phyloP scores from a whole-genome alignment of 1,284 basidiomycete genomes.

The Hemileia vastatrix region DNA sequence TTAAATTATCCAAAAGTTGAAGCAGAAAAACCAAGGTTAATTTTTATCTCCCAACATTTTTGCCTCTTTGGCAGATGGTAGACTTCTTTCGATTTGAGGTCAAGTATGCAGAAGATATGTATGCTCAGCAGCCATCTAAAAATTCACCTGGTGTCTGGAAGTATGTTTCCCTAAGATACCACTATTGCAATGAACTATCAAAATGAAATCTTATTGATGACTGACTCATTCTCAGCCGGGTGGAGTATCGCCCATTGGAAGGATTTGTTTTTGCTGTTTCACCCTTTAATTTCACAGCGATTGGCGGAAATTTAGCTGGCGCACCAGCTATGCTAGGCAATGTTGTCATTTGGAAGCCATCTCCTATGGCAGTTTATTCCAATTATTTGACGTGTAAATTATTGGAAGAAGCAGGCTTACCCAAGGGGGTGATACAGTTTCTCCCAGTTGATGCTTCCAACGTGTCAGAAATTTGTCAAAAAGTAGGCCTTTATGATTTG shows the following conservation, averaged over 20 bases:
- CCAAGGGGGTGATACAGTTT: conserved; percentile 92
- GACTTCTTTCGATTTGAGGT: conserved; percentile 97
- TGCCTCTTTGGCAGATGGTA: conserved; percentile 53
- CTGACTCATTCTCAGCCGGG: conserved; percentile 54
- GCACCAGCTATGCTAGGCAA: conserved; percentile 91
- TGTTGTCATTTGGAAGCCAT: conserved; percentile 94
- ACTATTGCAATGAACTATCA: not conserved
- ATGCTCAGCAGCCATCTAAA: conserved; percentile 75
- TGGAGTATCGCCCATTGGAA: conserved; percentile 90
- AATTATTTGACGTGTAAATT: conserved; percentile 90
- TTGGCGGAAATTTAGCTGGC: conserved; percentile 75
- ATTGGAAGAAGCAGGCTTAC: conserved; percentile 84
- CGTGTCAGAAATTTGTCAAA: conserved; percentile 26
- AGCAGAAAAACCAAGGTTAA: no score
- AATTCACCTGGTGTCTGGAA: conserved; percentile 89
- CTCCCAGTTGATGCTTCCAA: conserved; percentile 52
- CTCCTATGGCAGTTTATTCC: conserved; percentile 85
- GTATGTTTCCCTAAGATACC: conserved; percentile 50
- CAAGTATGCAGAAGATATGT: conserved; percentile 92
- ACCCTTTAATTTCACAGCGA: conserved; percentile 94
- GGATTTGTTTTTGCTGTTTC: conserved; percentile 96
- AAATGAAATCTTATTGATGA: not conserved
- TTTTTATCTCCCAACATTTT: no score
- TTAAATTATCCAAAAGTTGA: no score
- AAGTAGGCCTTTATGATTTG: conserved; percentile 4